Percentiles rank a stretch among this genome's conserved stretches.
Conservation (phyloP, 192 early-diverging fungal genomes). For the Jimgerdemannia flammicorona region DNA sequence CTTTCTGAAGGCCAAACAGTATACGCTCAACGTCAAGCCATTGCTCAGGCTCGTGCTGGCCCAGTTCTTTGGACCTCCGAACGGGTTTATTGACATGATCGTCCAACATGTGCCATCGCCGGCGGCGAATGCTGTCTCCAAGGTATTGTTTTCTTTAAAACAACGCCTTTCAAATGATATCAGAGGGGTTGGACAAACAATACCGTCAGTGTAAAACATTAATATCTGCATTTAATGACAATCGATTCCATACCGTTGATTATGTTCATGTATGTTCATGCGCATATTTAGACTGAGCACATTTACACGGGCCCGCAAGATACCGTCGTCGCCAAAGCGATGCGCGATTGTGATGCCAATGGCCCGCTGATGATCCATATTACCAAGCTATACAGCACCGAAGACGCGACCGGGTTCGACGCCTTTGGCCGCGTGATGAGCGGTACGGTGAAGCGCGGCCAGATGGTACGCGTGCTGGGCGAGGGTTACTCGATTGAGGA, state of each 20-base stretch:
- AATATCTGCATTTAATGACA: too few species aligned
- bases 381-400: slow-evolving; percentile 87
- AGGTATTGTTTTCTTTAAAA: slow-evolving; percentile 10
- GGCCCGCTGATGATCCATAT: slow-evolving; percentile 93
- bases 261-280: too few species aligned
- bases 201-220: too few species aligned
- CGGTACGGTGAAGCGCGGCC: slow-evolving; percentile 75
- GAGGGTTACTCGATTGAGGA: slow-evolving; percentile 89
- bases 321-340: slow-evolving; percentile 54
- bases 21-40: slow-evolving; percentile 80
- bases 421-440: slow-evolving; percentile 94
- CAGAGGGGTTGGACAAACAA: too few species aligned
- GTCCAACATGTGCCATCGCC: slow-evolving; percentile 78
- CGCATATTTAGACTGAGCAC: slow-evolving; percentile 34
- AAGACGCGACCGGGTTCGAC: slow-evolving; percentile 82
- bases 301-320: slow-evolving; percentile 64
- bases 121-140: slow-evolving; percentile 62
- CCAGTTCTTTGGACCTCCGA: slow-evolving; percentile 88
- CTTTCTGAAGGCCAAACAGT: slow-evolving; percentile 71
- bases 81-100: slow-evolving; percentile 91
- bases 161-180: too few species aligned
- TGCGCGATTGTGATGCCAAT: slow-evolving; percentile 78
- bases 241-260: too few species aligned
- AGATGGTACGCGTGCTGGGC: slow-evolving; percentile 86
- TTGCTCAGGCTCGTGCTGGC: slow-evolving; percentile 75